Evolutionary conservation across 108 stramenopile genomes (phyloP), one percentile per base, ranked within the genome.

Genomic region (Halocafeteria seosinensis): DNA sequence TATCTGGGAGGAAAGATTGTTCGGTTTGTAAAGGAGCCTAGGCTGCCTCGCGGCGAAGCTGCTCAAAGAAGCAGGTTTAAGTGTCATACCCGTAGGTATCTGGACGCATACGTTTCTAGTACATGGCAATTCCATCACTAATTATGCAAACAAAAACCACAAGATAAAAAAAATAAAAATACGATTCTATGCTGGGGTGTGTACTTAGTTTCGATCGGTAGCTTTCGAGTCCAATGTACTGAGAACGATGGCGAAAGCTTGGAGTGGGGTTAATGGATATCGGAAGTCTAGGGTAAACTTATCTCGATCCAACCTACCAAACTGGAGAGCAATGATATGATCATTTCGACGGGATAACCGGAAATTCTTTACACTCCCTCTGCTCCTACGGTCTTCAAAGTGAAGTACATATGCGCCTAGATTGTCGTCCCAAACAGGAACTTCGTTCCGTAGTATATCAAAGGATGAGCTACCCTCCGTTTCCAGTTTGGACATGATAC

Each of bases 291-390:
- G 55, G 0, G 73, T 55, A 47, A 69, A 73, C 1, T 33, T 13
- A 64, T 68, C 25, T 50, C 37, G 50, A 23, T 34, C 51, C 3
- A 50, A 37, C 13, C 52, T 29, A 13, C 73, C 73, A 26, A 73
- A 73, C 64, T 73, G 73, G 1, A 73, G 62, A 6, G 31, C 32
- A 17, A 37, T 34, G 3, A 32, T 71, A 11, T 34, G 28, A 1
- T 72, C 71, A 0, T 72, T 77, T 27, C 29, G 35, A 6, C 34
- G 53, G 38, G 60, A 32, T 27, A 82, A 57, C 78, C 79, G 81
- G 62, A 82, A 79, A 66, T 82, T 82, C 71, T 82, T 82, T 29
- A 82, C 81, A 13, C 66, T 69, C 1, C 72, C 47, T 37, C 73
- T 61, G 31, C 78, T 79, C 26, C 79, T 78, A 13, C 81, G 35